These are phyloP conservation scores for Circinella minor DNA, from an alignment of 371 early-diverging fungal genomes.

Conservation along the genomic window DNA sequence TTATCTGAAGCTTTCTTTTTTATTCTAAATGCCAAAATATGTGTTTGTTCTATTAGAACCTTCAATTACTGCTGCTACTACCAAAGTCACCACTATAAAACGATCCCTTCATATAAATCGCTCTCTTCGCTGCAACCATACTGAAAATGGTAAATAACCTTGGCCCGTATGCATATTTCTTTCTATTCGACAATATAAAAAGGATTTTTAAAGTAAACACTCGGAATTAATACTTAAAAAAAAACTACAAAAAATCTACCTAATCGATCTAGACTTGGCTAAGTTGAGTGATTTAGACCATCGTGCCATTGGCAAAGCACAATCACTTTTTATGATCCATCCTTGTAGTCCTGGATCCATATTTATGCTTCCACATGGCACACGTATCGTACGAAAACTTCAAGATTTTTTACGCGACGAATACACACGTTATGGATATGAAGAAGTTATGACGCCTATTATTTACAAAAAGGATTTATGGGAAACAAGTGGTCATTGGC, in stretches of 20 bases:
- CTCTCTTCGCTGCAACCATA: not conserved
- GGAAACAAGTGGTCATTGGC: constrained; percentile 96
- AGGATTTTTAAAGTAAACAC: too few relatives aligned
- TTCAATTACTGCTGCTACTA: not conserved
- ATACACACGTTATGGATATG: constrained; percentile 89
- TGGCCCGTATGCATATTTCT: too few relatives aligned
- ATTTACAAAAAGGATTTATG: constrained; percentile 95
- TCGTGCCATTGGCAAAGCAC: constrained; percentile 89
- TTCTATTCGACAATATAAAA: too few relatives aligned
- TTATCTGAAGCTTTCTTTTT: not conserved
- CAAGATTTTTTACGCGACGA: constrained; percentile 70
- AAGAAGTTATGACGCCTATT: constrained; percentile 96
- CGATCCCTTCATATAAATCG: constrained; percentile 5
- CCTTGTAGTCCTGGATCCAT: constrained; percentile 90
- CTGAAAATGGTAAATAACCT: not conserved
- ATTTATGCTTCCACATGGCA: constrained; percentile 96
- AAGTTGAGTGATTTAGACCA: constrained; percentile 78
- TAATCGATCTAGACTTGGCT: constrained; percentile 6
- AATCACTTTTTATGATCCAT: constrained; percentile 76
- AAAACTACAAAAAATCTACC: too few relatives aligned
- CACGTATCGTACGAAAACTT: constrained; percentile 85
- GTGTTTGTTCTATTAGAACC: not conserved
- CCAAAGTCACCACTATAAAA: not conserved
- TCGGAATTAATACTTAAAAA: too few relatives aligned
- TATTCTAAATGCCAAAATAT: not conserved